These are phyloP conservation scores for Trichoderma brevicompactum DNA, from an alignment of 2,329 filamentous ascomycete species.

Conservation along the genomic window DNA sequence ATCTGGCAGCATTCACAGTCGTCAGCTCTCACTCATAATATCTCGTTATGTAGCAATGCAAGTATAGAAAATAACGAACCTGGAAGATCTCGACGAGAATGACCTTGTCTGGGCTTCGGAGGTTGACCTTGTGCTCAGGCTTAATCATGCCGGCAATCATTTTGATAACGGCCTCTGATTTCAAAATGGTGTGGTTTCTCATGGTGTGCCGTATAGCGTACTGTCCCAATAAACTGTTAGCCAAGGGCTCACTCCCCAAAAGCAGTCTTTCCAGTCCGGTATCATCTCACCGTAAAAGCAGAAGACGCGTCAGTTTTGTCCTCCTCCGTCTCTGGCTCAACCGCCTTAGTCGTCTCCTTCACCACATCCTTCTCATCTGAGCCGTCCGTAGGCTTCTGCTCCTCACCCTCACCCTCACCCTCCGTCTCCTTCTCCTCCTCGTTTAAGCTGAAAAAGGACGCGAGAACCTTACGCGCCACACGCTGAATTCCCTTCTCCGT, in stretches of 20 bases:
- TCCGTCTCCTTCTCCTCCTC: constrained; percentile 32
- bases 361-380: constrained; percentile 50
- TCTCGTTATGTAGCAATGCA: too few relatives aligned
- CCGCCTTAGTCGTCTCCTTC: constrained; percentile 4
- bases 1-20: constrained; percentile 52
- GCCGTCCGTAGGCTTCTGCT: constrained; percentile 46
- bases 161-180: constrained; percentile 71
- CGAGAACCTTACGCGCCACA: constrained; percentile 65
- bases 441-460: constrained; percentile 62
- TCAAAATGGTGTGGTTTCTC: constrained; percentile 72
- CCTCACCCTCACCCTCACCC: background rate
- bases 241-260: background rate
- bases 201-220: constrained; percentile 84
- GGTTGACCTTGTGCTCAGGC: constrained; percentile 72
- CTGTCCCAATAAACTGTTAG: constrained; percentile 48
- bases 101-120: constrained; percentile 77
- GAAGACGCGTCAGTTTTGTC: constrained; percentile 28
- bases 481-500: constrained; percentile 69
- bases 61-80: constrained; percentile 51
- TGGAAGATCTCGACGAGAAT: constrained; percentile 81
- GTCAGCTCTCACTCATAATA: background rate
- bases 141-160: constrained; percentile 69
- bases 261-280: background rate
- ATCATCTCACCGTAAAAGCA: constrained; percentile 49
- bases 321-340: constrained; percentile 25